A percentile compares a stretch with the other conserved stretches of the same genome.
These are phyloP conservation scores for Pelagomonas calceolata DNA, from an alignment of 108 stramenopile species.

Conservation along the genomic window DNA sequence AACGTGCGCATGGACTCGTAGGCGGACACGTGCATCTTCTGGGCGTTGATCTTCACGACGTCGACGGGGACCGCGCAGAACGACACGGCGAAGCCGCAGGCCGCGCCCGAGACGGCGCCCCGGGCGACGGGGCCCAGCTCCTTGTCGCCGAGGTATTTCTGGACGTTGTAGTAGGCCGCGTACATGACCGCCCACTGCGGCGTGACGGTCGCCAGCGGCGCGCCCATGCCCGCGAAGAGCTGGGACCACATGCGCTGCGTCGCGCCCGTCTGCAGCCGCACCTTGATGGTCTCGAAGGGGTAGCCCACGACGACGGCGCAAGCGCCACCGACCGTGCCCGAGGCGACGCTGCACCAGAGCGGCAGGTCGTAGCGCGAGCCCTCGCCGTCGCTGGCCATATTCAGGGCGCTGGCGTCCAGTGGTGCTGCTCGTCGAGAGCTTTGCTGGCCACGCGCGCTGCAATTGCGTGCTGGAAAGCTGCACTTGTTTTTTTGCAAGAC, in stretches of 20 bases:
- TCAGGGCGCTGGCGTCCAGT: too few species aligned
- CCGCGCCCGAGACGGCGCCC: background rate
- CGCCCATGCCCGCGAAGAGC: background rate
- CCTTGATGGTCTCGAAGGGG: conserved; percentile 16
- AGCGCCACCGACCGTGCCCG: conserved; percentile 10
- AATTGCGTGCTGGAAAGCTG: too few species aligned
- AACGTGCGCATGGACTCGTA: background rate
- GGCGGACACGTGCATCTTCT: background rate
- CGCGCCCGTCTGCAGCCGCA: conserved; percentile 8
- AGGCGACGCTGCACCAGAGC: background rate
- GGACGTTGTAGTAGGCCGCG: background rate
- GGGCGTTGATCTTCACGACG: background rate
- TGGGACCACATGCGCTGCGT: background rate
- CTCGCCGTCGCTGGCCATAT: too few species aligned
- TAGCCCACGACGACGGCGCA: conserved; percentile 8
- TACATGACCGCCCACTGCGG: background rate
- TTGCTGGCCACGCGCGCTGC: too few species aligned
- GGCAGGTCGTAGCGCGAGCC: background rate
- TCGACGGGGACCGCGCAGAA: background rate
- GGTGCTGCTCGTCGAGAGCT: too few species aligned
- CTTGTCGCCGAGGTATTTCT: too few species aligned
- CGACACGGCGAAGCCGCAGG: background rate
- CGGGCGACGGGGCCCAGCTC: background rate
- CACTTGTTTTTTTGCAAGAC: too few species aligned
- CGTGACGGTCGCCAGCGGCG: background rate